Evolutionary conservation across 2,329 filamentous ascomycete genomes (phyloP), one percentile per base, ranked within the genome.

Genomic region (Juglanconis oblonga): DNA sequence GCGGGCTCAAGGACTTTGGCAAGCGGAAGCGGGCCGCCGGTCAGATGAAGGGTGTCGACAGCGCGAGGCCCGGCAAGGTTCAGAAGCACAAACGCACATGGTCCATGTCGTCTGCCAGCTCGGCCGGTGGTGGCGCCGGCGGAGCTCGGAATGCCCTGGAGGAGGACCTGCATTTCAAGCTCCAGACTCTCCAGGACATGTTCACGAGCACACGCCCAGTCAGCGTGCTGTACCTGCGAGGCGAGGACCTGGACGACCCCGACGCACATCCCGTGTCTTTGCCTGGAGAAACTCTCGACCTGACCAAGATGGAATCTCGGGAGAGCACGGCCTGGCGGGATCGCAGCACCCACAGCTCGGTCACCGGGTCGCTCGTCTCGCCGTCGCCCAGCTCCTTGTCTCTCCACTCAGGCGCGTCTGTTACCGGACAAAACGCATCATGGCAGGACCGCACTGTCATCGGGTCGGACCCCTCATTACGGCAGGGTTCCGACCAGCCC

Each of bases 1-100:
- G 80, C 54, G 86, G 87, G 0, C 79, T 87, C 68, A 89, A 88
- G 68, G 86, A 89, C 64, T 86, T 85, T 64, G 81, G 83, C 49
- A 89, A 88, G 71, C 78, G 87, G 57, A 88, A 88, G 72, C 78
- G 84, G 49, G 76, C 81, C 7, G 80, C 77, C 2, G 76, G 73
- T 2, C 73, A 75, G 29, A 61, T 64, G n/a, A 84, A 83, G 65
- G 66, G 67, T 17, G 78, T 78, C 65, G 74, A 80, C 64, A 66
- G 77, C 70, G 76, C 87, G 72, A 80, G 91, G 58, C 87, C 89
- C 3, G 89, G 89, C n/a, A 97, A 97, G 73, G 85, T 90, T 1
- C 84, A 86, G 31, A 97, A 97, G 74, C 92, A 97, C 76, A 96
- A 96, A 75, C 82, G 94, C 61, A 96, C 92, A 0, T 97, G 93